Conservation (phyloP, 2,329 filamentous ascomycete species). For the Neoascochyta sp. region DNA sequence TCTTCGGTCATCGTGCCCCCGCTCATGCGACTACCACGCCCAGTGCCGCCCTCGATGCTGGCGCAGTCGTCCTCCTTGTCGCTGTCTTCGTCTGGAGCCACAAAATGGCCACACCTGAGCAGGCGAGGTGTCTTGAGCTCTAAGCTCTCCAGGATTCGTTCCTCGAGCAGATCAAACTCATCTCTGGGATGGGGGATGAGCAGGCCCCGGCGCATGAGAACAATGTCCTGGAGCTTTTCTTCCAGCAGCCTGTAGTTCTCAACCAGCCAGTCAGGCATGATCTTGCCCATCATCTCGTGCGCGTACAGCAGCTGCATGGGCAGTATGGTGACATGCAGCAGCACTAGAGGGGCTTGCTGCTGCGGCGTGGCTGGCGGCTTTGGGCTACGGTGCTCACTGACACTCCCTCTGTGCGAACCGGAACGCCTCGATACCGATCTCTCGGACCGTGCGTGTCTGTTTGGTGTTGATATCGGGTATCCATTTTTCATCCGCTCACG, state of each 20-base stretch:
- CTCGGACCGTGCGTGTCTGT: slow-evolving; percentile 29
- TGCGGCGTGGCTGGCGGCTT: slow-evolving; percentile 32
- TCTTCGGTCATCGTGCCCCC: slow-evolving; percentile 34
- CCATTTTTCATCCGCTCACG: slow-evolving; percentile 29
- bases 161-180: slow-evolving; percentile 76
- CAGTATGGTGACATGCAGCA: slow-evolving; percentile 73
- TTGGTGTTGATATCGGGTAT: slow-evolving; percentile 34
- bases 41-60: slow-evolving; percentile 36
- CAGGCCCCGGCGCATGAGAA: slow-evolving; percentile 65
- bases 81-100: slow-evolving; percentile 39
- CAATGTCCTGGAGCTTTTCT: slow-evolving; percentile 68
- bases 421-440: slow-evolving; percentile 28
- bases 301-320: slow-evolving; percentile 64
- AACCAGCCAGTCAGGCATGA: slow-evolving; percentile 49
- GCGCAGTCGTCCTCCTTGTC: slow-evolving; percentile 41
- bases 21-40: slow-evolving; percentile 36
- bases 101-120: slow-evolving; percentile 72
- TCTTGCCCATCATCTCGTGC: slow-evolving; percentile 46
- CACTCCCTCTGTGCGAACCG: slow-evolving; percentile 25
- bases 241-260: slow-evolving; percentile 65
- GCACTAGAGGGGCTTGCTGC: slow-evolving; percentile 63
- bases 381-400: slow-evolving; percentile 26
- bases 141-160: slow-evolving; percentile 69
- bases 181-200: slow-evolving; percentile 74
- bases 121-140: slow-evolving; percentile 69